Percentiles rank a stretch among this genome's conserved stretches.
These are phyloP conservation scores for Geotrichum macrosporum DNA, from an alignment of 1,139 yeast species.

Conservation along the genomic window DNA sequence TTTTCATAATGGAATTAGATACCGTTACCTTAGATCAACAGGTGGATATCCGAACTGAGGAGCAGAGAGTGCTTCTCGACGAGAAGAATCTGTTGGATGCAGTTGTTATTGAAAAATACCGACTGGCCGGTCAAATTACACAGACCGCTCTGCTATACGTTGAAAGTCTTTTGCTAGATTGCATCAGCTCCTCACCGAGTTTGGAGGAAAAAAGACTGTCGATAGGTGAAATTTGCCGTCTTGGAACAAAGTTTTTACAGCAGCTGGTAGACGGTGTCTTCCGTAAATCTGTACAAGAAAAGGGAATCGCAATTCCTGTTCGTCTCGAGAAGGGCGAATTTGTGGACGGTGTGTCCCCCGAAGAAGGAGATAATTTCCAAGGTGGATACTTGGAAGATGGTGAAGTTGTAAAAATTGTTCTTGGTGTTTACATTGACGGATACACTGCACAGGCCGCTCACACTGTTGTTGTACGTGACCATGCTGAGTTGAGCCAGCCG, in stretches of 20 bases:
- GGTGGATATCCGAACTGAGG: conserved; percentile 15
- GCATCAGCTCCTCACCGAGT: conserved; percentile 51
- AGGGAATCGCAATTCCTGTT: conserved; percentile 91
- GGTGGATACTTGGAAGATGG: conserved; percentile 56
- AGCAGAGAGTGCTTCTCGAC: conserved; percentile 63
- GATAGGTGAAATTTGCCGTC: conserved; percentile 72
- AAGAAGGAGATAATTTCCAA: conserved; percentile 57
- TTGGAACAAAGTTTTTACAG: conserved; percentile 69
- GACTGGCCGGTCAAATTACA: conserved; percentile 87
- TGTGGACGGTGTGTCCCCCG: conserved; percentile 80
- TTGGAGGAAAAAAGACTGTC: conserved; percentile 39
- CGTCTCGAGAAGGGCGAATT: conserved; percentile 79
- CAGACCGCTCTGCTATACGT: conserved; percentile 76
- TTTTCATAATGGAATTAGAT: conserved; percentile 16
- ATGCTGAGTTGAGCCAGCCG: conserved; percentile 42
- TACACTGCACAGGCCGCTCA: conserved; percentile 85
- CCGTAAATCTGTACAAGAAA: conserved; percentile 40
- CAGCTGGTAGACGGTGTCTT: conserved; percentile 30
- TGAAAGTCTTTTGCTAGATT: conserved; percentile 60
- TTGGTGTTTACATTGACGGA: conserved; percentile 81
- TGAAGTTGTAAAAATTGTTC: conserved; percentile 72
- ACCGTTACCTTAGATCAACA: conserved; percentile 4
- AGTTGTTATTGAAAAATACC: conserved; percentile 68
- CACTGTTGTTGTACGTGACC: conserved; percentile 73
- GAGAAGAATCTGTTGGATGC: conserved; percentile 66